Percentiles rank a stretch among this genome's conserved stretches.
These are phyloP conservation scores for barley (Hordeum vulgare) DNA, from an alignment of 176 grass and related monocot genomes.

Conservation along the genomic window MorexV3_pseudomolecules_assembly NC_058521.1:94100616-94101115, in stretches of 20 bases:
- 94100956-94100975: background rate
- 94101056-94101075: background rate
- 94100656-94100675: background rate
- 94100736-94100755: background rate
- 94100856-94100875: background rate
- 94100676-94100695: background rate
- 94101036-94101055: background rate
- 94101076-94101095: background rate
- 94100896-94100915: background rate
- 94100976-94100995: background rate
- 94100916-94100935: background rate
- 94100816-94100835: background rate
- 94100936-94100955: background rate
- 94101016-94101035: background rate
- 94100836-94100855: background rate
- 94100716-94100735: background rate
- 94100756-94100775: background rate
- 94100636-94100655: background rate
- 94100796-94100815: background rate
- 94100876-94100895: background rate
- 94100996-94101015: background rate
- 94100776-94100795: background rate
- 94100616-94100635: constrained; percentile 4
- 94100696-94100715: constrained; percentile 24
- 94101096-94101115: background rate